Evolutionary conservation across 805 yeast genomes (phyloP).

Genomic region (Kluyveromyces aestuarii): DNA sequence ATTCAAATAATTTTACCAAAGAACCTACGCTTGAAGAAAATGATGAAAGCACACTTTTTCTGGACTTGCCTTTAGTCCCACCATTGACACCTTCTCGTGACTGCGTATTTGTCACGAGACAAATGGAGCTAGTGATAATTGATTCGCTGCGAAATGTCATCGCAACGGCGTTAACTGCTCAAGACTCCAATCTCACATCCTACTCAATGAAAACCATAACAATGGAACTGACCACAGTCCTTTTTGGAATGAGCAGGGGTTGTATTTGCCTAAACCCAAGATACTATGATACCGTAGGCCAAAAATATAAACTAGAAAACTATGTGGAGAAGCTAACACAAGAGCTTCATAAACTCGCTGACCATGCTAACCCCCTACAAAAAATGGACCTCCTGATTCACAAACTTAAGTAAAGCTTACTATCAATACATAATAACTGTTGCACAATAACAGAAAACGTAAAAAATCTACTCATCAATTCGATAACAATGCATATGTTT

Average conservation of each 20-base stretch:
- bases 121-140: constrained; percentile 9
- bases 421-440: no score
- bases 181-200: not conserved
- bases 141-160: constrained; percentile 3
- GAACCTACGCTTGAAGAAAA: not conserved
- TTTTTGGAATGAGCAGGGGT: constrained; percentile 1
- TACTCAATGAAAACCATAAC: not conserved
- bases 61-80: constrained; percentile 11
- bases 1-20: no score
- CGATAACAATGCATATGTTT: no score
- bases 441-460: no score
- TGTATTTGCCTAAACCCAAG: not conserved
- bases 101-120: constrained; percentile 9
- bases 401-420: not conserved
- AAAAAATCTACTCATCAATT: no score
- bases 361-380: not conserved
- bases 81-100: constrained; percentile 12
- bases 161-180: not conserved
- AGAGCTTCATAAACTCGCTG: not conserved
- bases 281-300: not conserved
- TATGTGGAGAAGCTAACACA: not conserved
- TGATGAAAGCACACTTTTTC: constrained; percentile 3
- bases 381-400: not conserved
- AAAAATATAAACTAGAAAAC: not conserved
- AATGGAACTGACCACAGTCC: not conserved